Base-by-base conservation (phyloP, 2,329 filamentous ascomycete species). In the Trichoderma arundinaceum region DNA sequence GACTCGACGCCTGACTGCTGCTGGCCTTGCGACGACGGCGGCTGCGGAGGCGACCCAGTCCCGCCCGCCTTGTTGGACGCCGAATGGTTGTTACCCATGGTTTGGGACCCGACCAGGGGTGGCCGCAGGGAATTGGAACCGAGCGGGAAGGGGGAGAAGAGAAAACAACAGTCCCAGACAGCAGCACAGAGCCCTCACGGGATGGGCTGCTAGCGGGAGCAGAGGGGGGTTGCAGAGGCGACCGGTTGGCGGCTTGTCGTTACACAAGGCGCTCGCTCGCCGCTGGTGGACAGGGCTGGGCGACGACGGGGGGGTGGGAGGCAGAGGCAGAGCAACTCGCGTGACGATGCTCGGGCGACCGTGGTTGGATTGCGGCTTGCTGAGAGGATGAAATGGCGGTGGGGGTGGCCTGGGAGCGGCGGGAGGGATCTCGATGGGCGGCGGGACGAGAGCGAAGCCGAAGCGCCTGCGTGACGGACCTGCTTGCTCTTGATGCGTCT, bases 31-130 rank as follows among this genome's bases (percentile, higher is more conserved):
- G 43, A 46, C 46, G 65, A 66, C 35, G 66, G 53, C 41, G 64
- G 66, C 43, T 67, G 54, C 35, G 66, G 66, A 33, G 66, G 64
- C 43, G 66, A 72, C 19, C 71, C 71, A 63, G 76, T 73, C 69
- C 75, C 75, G 67, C 69, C 73, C 66, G 77, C 71, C 71, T 78
- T 78, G 71, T 76, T 75, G 65, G 76, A 74, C 64, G 77, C 74
- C 57, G 77, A 77, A 67, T 77, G 74, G 72, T 77, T 78, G 70
- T 78, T 78, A 68, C 77, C 77, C 77, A 78, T 78, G 69, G 67
- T 69, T 64, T 53, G 59, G 48, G 32, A 63, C 59, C 39, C 59
- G 56, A 62, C 48, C 60, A 61, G 51, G 58, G 53, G 57, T 35
- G 66, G 48, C 49, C 56, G 52, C 49, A 51, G 51, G 63, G 49